Conservation (phyloP, 768 basidiomycete genomes). For the Pleurotus djamor region DNA sequence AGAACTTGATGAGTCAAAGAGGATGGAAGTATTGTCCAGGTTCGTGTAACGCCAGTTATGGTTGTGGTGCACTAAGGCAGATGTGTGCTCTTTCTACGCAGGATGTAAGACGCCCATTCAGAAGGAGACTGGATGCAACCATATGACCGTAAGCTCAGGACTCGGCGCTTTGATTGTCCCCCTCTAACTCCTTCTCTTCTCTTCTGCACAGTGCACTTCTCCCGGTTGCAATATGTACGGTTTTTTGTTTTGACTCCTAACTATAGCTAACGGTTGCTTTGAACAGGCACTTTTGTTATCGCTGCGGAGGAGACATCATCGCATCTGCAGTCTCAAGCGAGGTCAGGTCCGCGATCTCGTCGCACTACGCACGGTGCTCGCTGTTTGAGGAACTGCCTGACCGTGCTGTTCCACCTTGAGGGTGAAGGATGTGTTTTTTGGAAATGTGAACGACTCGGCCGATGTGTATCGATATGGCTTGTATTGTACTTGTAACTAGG, state of each 20-base stretch:
- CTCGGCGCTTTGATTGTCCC: not conserved
- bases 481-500: too few species aligned
- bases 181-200: not conserved
- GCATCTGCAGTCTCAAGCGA: constrained; percentile 4
- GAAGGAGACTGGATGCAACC: not conserved
- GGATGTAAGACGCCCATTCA: constrained; percentile 8
- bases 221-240: constrained; percentile 40
- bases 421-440: too few species aligned
- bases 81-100: not conserved
- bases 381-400: constrained; percentile 11
- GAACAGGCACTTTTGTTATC: constrained; percentile 13
- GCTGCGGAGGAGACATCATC: constrained; percentile 10
- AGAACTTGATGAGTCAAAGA: constrained; percentile 37
- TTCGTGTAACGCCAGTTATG: not conserved
- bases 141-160: constrained; percentile 47
- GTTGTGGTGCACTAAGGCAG: too few species aligned
- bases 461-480: too few species aligned
- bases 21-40: constrained; percentile 58
- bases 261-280: not conserved
- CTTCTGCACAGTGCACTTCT: constrained; percentile 41
- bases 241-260: not conserved
- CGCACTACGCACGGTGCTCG: constrained; percentile 8
- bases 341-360: not conserved
- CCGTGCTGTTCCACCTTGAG: not conserved
- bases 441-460: too few species aligned